Evolutionary conservation across 169 alveolate genomes (phyloP).

Genomic region (Plasmodium malariae): DNA sequence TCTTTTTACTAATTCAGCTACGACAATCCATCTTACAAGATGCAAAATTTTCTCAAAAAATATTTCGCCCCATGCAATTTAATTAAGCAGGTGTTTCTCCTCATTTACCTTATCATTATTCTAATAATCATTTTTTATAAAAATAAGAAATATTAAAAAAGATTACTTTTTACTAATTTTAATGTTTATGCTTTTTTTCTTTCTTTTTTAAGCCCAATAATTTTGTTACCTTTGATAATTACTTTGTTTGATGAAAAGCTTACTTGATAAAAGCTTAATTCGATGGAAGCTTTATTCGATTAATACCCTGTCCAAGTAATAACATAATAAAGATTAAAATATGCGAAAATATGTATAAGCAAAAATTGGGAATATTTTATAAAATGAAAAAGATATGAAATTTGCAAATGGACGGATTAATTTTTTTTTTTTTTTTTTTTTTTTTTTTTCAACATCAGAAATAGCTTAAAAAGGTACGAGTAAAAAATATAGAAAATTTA

Average conservation of each 20-base stretch:
- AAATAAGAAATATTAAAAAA: neutral
- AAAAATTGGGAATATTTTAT: neutral
- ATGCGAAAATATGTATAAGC: too few species aligned
- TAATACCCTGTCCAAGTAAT: too few species aligned
- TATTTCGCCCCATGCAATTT: conserved; percentile 36
- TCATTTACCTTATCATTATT: too few species aligned
- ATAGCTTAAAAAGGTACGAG: too few species aligned
- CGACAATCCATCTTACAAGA: conserved; percentile 46
- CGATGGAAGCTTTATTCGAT: too few species aligned
- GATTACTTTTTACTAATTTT: neutral
- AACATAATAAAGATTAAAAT: too few species aligned
- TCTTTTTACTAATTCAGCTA: conserved; percentile 12
- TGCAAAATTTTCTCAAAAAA: conserved; percentile 45
- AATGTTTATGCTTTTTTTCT: neutral
- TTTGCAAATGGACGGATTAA: neutral
- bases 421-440: neutral
- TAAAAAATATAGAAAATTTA: too few species aligned
- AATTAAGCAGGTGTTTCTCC: conserved; percentile 34
- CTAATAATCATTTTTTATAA: too few species aligned
- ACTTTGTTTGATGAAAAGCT: too few species aligned
- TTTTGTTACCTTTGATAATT: conserved; percentile 36
- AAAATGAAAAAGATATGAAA: neutral
- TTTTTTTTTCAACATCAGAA: too few species aligned
- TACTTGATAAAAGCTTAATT: too few species aligned
- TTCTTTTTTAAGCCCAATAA: conserved; percentile 43